phyloP scores from a whole-genome alignment of 306 rosid species.

The Arachis hypogaea region DNA sequence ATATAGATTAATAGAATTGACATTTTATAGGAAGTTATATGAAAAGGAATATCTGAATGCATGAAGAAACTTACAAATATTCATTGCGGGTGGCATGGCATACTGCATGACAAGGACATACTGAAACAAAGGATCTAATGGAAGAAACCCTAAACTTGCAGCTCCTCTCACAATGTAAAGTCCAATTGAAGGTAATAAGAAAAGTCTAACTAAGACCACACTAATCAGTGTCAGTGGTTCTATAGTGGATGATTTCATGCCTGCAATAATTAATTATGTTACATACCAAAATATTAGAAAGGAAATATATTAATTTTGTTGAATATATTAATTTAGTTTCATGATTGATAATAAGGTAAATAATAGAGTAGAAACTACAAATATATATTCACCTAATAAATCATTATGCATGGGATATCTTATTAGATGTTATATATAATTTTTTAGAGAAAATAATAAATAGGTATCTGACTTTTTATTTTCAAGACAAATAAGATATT shows the following conservation, averaged over 20 bases:
- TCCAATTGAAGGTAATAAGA: slow-evolving; percentile 63
- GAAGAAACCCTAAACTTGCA: slow-evolving; percentile 55
- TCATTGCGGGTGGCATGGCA: slow-evolving; percentile 86
- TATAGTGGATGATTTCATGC: slow-evolving; percentile 56
- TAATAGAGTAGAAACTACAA: too few relatives aligned
- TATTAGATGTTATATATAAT: too few relatives aligned
- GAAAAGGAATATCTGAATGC: too few relatives aligned
- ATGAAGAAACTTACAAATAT: slow-evolving; percentile 52
- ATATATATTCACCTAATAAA: too few relatives aligned
- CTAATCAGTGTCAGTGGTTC: slow-evolving; percentile 38
- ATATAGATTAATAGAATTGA: too few relatives aligned
- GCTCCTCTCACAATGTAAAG: slow-evolving; percentile 59
- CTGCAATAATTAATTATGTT: slow-evolving; percentile 32
- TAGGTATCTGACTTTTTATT: too few relatives aligned
- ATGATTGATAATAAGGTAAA: too few relatives aligned
- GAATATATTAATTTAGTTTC: too few relatives aligned
- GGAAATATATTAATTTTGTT: neutral
- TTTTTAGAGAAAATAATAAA: too few relatives aligned
- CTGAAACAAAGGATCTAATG: slow-evolving; percentile 63
- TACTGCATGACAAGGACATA: slow-evolving; percentile 74
- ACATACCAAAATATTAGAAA: neutral
- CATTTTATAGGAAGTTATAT: too few relatives aligned
- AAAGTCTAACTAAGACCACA: slow-evolving; percentile 44
- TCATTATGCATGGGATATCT: too few relatives aligned
- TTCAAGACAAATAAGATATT: too few relatives aligned